Evolutionary conservation across 2,329 filamentous ascomycete genomes (phyloP), one percentile per base, ranked within the genome.

Genomic region (Talaromyces atroroseus): DNA sequence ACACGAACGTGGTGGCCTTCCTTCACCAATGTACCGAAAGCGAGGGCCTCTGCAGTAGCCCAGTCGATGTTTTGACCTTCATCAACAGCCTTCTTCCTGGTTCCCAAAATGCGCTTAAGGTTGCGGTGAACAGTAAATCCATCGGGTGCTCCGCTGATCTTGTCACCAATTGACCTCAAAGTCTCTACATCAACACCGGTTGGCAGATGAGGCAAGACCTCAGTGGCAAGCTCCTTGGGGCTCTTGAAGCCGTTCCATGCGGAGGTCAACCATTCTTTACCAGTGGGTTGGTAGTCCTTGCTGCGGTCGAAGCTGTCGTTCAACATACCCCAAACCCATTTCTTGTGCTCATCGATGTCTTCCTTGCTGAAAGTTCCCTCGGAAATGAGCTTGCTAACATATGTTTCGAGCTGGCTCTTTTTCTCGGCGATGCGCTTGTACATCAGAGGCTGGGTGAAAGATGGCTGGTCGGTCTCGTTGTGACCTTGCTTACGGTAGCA

Each of bases 181-280:
- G 84, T 86, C 61, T 88, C 82, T 59, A 74, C 70, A 61, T 89
- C 85, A 46, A 97, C 86, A 50, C 85, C 89, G 40, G 94, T 99
- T 24, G 90, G 87, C 66, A 90, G 84, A 77, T 99, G 94, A 51
- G 92, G 92, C 52, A 99, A 81, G 47, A 97, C 86, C 78, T 99
- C 94, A 23, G 87, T 94, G 32, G 92, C 92, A 61, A 99, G 81
- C 64, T 99, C 94, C 81, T 96, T 97, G 67, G 94, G 94, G 32
- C 92, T 95, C 80, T 97, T 97, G 85, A 99, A 97, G 61, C 92
- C 92, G 78, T 99, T 95, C 94, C 94, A 99, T 56, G 94, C 92
- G 52, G 92, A 96, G 8, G 94, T 97, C 65, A 96, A 86, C 94
- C 94, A 99, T 77, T 99, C 94, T 78, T 96, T 95, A 63, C 92